Evolutionary conservation across 306 rosid species (phyloP).

Genomic region (Cucumis melo): DNA sequence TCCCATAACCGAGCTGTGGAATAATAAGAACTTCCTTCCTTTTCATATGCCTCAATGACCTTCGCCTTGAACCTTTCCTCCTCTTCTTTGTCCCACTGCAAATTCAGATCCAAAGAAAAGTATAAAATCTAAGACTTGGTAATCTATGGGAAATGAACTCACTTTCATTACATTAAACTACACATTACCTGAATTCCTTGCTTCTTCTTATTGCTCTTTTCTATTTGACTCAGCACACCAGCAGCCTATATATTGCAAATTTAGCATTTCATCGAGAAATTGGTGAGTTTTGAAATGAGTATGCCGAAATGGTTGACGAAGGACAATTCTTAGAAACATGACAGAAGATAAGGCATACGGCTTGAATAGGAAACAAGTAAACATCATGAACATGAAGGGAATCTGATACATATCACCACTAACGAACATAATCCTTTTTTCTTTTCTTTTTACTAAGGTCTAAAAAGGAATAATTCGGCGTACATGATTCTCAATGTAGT

Average conservation of each 20-base stretch:
- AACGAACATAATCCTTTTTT: not conserved
- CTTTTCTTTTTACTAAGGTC: not conserved
- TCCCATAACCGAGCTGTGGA: conserved; percentile 96
- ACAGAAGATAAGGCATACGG: not conserved
- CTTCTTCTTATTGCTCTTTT: conserved; percentile 74
- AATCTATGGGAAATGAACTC: not conserved
- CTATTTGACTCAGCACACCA: conserved; percentile 82
- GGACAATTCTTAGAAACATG: not conserved
- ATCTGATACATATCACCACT: not conserved
- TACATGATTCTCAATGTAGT: not conserved
- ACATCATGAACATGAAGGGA: not conserved
- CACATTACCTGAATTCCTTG: conserved; percentile 72
- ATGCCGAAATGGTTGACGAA: not conserved
- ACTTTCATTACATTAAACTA: not conserved
- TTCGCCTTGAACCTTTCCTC: conserved; percentile 68
- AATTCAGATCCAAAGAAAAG: not conserved
- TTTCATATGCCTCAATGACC: conserved; percentile 72
- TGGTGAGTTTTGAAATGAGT: not conserved
- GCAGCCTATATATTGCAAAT: conserved; percentile 55
- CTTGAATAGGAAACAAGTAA: not conserved
- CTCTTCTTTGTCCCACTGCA: conserved; percentile 80
- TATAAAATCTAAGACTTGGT: conserved; percentile 2
- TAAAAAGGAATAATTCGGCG: not conserved
- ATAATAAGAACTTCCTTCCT: conserved; percentile 79
- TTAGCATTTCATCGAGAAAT: not conserved